These are phyloP conservation scores for Nicotiana benthamiana DNA, from an alignment of 257 asterid genomes.

Conservation along the genomic window DNA sequence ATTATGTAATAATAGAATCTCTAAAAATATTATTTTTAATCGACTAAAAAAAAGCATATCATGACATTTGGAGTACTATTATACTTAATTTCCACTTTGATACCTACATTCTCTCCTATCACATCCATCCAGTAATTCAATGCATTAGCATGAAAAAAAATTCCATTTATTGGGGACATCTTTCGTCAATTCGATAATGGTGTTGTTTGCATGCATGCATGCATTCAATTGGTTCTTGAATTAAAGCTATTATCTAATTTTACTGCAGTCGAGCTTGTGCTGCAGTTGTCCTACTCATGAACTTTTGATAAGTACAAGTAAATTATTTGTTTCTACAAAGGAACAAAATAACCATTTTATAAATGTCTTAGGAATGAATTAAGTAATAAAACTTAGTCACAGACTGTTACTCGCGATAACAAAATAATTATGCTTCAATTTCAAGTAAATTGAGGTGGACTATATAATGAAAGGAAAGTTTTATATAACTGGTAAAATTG, in stretches of 20 bases:
- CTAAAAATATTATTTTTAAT: too few species aligned
- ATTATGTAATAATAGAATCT: too few species aligned
- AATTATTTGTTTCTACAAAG: too few species aligned
- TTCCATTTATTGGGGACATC: neutral
- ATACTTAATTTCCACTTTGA: neutral
- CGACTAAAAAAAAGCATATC: too few species aligned
- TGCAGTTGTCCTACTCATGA: neutral
- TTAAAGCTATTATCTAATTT: too few species aligned
- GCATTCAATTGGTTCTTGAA: neutral
- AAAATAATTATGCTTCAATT: neutral
- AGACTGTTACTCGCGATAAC: neutral
- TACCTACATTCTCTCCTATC: slow-evolving; percentile 13
- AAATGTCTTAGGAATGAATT: too few species aligned
- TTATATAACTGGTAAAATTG: too few species aligned
- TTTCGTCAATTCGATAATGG: neutral
- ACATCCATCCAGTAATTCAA: slow-evolving; percentile 2
- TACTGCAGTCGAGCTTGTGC: neutral
- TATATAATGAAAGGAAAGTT: too few species aligned
- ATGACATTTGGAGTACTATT: too few species aligned
- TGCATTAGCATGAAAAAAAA: neutral
- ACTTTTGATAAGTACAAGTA: neutral
- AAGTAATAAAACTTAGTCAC: neutral
- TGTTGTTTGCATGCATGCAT: neutral
- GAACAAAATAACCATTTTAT: neutral
- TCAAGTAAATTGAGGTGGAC: neutral